Base-by-base conservation (phyloP, 495 filamentous ascomycete species). In the Neurospora sp. region DNA sequence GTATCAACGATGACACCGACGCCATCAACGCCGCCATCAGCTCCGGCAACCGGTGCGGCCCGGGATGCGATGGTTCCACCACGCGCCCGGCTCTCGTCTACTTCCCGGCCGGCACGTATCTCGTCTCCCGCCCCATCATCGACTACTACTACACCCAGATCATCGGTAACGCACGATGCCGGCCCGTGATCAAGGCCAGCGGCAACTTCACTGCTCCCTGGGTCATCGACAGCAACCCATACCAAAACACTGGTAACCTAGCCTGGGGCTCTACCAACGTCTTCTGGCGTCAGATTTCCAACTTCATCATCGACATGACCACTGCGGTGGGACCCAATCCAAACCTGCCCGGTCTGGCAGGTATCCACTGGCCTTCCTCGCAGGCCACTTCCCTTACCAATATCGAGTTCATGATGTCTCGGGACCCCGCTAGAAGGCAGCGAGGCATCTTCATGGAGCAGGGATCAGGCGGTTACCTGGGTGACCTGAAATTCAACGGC, bases 21-120 rank as follows among this genome's bases (percentile, higher is more conserved):
- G 93, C 94, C 4, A 95, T 97, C 83, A 94, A 96, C 79, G 79
- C 82, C 61, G 94, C 94, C 42, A 94, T 96, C 72, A 86, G 87
- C 37, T 88, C 88, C 37, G 92, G 92, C 20, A 84, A 83, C 71
- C 92, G 94, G 35, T 97, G 94, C 76, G 93, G 88, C 42, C 86
- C 87, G 7, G 87, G 87, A 35, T 97, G 94, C 78, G 89, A 91
- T 59, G 94, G 92, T 14, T 87, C 87, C 7, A 97, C 94, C 16
- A 86, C 86, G 20, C 90, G 89, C 4, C 90, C 90, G 2, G 91
- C 89, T 2, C 77, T 94, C 38, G 86, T 94, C 22, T 94, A 92
- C 82, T 94, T 94, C 82, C 92, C 92, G 0, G 81, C 89, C 3
- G 92, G 92, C 72, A 94, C 90, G 3, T 94, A 94, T 74, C 71